These are phyloP conservation scores for Acacia pycnantha DNA, from an alignment of 331 rosid genomes.

Conservation along the genomic window DNA sequence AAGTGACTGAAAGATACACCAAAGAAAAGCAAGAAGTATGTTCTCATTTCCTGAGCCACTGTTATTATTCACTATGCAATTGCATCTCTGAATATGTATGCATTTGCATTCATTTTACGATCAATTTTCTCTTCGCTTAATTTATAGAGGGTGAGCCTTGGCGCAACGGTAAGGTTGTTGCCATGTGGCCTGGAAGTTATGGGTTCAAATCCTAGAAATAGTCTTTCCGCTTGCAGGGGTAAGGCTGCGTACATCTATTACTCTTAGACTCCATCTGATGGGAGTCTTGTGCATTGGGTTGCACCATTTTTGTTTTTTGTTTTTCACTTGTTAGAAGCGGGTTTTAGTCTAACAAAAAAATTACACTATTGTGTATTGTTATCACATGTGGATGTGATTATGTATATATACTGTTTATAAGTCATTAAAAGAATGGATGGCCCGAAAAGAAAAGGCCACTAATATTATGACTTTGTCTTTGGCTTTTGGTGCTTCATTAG, in stretches of 20 bases:
- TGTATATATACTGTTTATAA: background rate
- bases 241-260: no score
- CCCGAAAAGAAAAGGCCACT: background rate
- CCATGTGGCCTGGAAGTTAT: no score
- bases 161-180: no score
- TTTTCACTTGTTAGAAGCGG: background rate
- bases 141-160: background rate
- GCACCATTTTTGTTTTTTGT: no score
- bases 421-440: background rate
- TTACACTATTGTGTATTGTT: background rate
- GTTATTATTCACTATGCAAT: conserved; percentile 3
- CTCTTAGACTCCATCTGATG: no score
- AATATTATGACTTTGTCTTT: background rate
- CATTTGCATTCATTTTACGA: conserved; percentile 20
- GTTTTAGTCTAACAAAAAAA: background rate
- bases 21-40: conserved; percentile 88
- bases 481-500: background rate
- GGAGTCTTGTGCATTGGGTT: no score
- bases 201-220: no score
- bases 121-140: background rate
- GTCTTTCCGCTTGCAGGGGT: no score
- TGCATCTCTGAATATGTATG: conserved; percentile 23
- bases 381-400: background rate
- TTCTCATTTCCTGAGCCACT: conserved; percentile 22
- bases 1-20: conserved; percentile 83